A percentile compares a stretch with the other conserved stretches of the same genome.
phyloP scores from a whole-genome alignment of 2,329 filamentous ascomycete species.

The Celoporthe dispersa region DNA sequence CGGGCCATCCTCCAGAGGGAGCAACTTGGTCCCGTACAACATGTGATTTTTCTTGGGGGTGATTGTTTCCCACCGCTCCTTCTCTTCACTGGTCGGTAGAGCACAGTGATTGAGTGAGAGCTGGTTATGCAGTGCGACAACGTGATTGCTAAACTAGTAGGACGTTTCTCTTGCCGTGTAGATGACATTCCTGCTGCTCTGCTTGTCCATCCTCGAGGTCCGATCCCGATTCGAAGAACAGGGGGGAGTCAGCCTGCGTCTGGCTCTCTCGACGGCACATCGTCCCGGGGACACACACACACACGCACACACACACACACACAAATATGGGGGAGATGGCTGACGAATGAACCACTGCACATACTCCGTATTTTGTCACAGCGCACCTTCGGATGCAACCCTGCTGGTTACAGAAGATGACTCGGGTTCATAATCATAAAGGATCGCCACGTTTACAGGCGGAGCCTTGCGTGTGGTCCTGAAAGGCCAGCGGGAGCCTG shows the following conservation, averaged over 20 bases:
- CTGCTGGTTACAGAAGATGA: background rate
- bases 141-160: background rate
- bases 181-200: background rate
- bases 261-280: background rate
- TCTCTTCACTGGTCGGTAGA: too few relatives aligned
- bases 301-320: background rate
- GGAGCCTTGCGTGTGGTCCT: slow-evolving; percentile 2
- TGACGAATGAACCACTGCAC: background rate
- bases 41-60: background rate
- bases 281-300: background rate
- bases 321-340: background rate
- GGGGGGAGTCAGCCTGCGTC: background rate
- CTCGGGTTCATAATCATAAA: background rate
- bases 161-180: background rate
- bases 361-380: slow-evolving; percentile 6
- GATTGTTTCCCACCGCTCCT: background rate
- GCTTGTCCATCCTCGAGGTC: background rate
- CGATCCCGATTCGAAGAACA: too few relatives aligned
- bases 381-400: slow-evolving; percentile 13
- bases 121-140: background rate
- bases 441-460: slow-evolving; percentile 11
- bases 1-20: slow-evolving; percentile 7
- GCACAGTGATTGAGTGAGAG: background rate
- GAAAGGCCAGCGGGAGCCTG: slow-evolving; percentile 1
- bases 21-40: background rate